Base-by-base conservation (phyloP, 495 filamentous ascomycete genomes). In the Glonium stellatum region DNA sequence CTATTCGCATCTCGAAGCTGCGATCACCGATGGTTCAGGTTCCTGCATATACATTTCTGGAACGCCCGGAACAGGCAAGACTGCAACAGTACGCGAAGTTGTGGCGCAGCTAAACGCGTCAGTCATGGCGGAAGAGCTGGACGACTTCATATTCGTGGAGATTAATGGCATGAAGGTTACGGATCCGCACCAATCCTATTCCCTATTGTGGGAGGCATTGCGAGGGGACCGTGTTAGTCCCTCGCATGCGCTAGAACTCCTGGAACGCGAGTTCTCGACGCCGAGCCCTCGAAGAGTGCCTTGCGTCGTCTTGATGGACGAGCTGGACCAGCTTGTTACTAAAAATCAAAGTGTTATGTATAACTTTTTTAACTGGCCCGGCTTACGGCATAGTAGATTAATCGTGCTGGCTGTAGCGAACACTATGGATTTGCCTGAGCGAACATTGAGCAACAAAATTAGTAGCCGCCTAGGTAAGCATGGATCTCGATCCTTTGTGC, bases 351-450 rank as follows among this genome's bases (percentile, higher is more conserved):
- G 88, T 25, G 95, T 99, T 69, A 99, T 99, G 95, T 99, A 99
- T 76, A 99, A 99, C 70, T 99, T 99, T 73, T 99, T 99, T 82
- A 99, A 99, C 69, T 99, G 95, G 95, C 95, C 95, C n/a, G 85
- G 86, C 19, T 80, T 96, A 19, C 83, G 88, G 36, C 90, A 99
- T 70, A 93, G 88, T 31, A 82, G 90, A 48, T 79, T 99, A 36
- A 96, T 97, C 69, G 95, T 99, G 12, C 81, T 99, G 0, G 95
- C 95, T 8, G 95, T 99, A 10, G 95, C 95, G 36, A 99, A 99
- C 72, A 99, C 95, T 21, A 99, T 99, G 95, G 95, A 99, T 73
- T 76, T 99, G 21, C 95, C 95, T 0, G 95, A 99, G 73, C 82
- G 95, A 68, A 99, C 95, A 0, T 79, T 99, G 15, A 92, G 87